Percentiles rank a stretch among this genome's conserved stretches.
Evolutionary conservation across 495 filamentous ascomycete species (phyloP).

Genomic region (Sabuloglossum arenarium): DNA sequence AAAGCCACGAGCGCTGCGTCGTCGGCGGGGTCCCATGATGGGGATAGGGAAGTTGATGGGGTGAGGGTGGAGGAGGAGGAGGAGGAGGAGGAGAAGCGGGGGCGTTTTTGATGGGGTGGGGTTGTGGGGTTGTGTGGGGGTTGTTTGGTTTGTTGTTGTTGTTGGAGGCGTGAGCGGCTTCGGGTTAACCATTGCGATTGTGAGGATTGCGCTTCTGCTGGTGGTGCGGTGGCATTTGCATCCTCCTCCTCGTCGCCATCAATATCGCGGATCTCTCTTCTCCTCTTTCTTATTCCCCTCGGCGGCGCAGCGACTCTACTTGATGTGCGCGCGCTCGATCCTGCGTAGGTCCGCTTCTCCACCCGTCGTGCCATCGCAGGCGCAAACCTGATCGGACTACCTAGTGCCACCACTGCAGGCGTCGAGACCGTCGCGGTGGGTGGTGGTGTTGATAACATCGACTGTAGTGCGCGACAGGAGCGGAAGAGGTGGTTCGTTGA

Average conservation of each 20-base stretch:
- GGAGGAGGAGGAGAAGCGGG: too few species aligned
- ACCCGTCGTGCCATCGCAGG: neutral
- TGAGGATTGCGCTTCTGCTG: neutral
- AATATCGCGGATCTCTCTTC: neutral
- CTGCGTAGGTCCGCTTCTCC: neutral
- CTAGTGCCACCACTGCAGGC: neutral
- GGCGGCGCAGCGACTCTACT: neutral
- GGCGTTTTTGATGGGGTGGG: too few species aligned
- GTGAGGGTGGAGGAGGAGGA: too few species aligned
- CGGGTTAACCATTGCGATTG: neutral
- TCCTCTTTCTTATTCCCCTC: neutral
- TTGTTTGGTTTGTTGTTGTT: neutral
- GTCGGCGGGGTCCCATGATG: neutral
- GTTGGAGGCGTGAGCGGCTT: too few species aligned
- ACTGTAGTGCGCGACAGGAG: neutral
- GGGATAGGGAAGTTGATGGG: neutral
- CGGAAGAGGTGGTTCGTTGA: neutral
- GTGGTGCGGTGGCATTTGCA: neutral
- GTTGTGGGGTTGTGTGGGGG: neutral
- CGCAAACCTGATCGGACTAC: neutral
- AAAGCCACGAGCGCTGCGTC: neutral
- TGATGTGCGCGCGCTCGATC: too few species aligned
- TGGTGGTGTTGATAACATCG: neutral
- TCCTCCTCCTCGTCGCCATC: neutral
- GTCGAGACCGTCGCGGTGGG: neutral